Conservation (phyloP, 257 asterid species). For the Agastache rugosa region DNA sequence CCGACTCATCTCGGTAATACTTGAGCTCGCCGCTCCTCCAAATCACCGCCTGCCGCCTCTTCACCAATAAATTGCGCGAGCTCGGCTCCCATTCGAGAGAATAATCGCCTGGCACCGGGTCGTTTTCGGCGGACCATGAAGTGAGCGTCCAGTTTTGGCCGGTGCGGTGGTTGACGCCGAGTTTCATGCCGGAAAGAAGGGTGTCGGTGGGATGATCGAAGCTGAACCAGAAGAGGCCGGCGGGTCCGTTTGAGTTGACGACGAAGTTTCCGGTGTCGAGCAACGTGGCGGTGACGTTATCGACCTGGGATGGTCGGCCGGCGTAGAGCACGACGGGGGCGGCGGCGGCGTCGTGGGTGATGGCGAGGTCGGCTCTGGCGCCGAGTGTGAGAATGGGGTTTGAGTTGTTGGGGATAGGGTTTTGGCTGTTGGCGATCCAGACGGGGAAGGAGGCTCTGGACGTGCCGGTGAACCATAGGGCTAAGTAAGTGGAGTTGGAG, state of each 20-base stretch:
- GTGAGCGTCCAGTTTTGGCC: constrained; percentile 50
- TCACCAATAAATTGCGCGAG: constrained; percentile 34
- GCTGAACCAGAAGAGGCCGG: constrained; percentile 51
- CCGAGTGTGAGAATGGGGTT: constrained; percentile 37
- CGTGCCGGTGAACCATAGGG: constrained; percentile 42
- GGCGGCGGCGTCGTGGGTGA: constrained; percentile 30
- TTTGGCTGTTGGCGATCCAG: constrained; percentile 32
- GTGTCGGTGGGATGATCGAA: constrained; percentile 62
- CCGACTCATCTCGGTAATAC: neutral
- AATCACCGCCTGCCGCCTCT: constrained; percentile 35
- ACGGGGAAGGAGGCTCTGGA: neutral
- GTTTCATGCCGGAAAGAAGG: constrained; percentile 64
- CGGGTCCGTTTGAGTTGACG: constrained; percentile 20
- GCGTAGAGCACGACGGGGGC: constrained; percentile 27
- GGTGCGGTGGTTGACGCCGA: no score
- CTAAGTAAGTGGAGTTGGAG: constrained; percentile 44
- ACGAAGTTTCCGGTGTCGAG: constrained; percentile 54
- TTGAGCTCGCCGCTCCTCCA: constrained; percentile 54
- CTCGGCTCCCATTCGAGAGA: constrained; percentile 47
- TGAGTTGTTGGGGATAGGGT: neutral
- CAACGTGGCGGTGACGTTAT: constrained; percentile 41
- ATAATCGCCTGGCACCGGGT: constrained; percentile 54
- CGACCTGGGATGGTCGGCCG: constrained; percentile 14
- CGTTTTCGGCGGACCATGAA: constrained; percentile 45
- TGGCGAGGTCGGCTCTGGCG: constrained; percentile 37